Evolutionary conservation across 208 protist genomes (phyloP), one percentile per base, ranked within the genome.

Genomic region (Phytomonas sp.): DNA sequence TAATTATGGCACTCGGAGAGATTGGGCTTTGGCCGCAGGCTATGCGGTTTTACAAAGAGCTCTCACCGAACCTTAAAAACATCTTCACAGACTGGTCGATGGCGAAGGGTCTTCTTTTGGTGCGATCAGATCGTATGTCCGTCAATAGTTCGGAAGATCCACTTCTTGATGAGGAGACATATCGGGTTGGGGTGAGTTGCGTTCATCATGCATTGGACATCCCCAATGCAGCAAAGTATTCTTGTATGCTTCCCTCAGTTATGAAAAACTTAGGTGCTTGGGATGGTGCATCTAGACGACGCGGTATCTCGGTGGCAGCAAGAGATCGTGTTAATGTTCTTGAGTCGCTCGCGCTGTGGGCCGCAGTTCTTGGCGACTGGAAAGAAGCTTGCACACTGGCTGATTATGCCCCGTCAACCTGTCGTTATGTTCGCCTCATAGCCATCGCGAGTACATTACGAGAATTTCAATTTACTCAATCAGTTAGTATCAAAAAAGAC

Each of bases 341-440:
- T 49, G 79, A 83, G 61, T 77, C 75, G 31, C 70, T 83, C 65
- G 29, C 73, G 40, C 67, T 83, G 26, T 83, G 79, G 79, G 79
- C 74, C 2, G 75, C 75, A 0, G 32, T 73, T 29, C 75, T 75
- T 8, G 56, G 60, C 0, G 72, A 73, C 64, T 45, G 36, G 60
- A 52, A 74, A 23, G 74, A 69, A 16, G 78, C 68, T 31, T 49
- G 62, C n/a, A 63, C 74, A 49, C 79, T 74, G 40, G 78, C 74
- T 26, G 60, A 62, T 7, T 74, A 77, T 32, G 79, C 75, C 1
- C 72, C 74, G 29, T 26, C 62, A 16, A 37, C 64, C 26, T 80
- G 69, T n/a, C 79, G 75, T 45, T 83, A 83, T 70, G 70, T 70
- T 23, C 79, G 65, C 59, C 52, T 71, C 23, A 80, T 80, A 32